Evolutionary conservation across 2,329 filamentous ascomycete species (phyloP).

Genomic region (Berkeleyomyces basicola): DNA sequence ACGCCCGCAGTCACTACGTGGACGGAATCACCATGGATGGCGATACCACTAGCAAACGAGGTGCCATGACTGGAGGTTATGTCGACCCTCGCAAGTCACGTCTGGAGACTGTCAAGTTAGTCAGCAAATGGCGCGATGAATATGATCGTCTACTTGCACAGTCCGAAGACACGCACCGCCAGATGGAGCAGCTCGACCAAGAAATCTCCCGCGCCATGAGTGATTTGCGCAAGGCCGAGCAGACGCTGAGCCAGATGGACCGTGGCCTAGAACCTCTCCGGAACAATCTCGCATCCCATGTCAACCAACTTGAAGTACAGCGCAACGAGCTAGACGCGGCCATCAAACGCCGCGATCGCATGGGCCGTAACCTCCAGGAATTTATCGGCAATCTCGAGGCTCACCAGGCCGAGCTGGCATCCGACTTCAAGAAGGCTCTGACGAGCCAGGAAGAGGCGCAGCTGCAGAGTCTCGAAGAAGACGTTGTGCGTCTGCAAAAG

Average conservation of each 20-base stretch:
- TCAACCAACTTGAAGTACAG: constrained; percentile 56
- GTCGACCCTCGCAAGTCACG: constrained; percentile 76
- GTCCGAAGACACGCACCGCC: constrained; percentile 45
- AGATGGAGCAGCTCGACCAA: constrained; percentile 69
- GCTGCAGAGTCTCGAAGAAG: constrained; percentile 52
- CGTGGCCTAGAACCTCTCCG: constrained; percentile 67
- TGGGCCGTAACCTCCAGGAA: constrained; percentile 58
- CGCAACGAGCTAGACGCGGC: constrained; percentile 60
- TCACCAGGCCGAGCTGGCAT: constrained; percentile 63
- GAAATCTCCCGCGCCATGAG: constrained; percentile 77
- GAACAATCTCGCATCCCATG: constrained; percentile 59
- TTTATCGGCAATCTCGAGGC: constrained; percentile 59
- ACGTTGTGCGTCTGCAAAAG: constrained; percentile 57
- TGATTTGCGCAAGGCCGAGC: constrained; percentile 67
- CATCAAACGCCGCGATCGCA: constrained; percentile 43
- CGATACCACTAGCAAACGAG: constrained; percentile 86
- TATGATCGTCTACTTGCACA: constrained; percentile 51
- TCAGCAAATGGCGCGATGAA: constrained; percentile 58
- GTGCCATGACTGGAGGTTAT: constrained; percentile 87
- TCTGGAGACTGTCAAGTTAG: constrained; percentile 63
- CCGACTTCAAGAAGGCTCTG: constrained; percentile 85
- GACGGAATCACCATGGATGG: constrained; percentile 90
- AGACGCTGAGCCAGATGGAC: constrained; percentile 60
- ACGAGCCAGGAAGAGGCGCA: constrained; percentile 67
- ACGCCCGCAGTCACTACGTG: constrained; percentile 78